Evolutionary conservation across 1,139 yeast genomes (phyloP).

Genomic region (Yamadazyma songkhlaensis): DNA sequence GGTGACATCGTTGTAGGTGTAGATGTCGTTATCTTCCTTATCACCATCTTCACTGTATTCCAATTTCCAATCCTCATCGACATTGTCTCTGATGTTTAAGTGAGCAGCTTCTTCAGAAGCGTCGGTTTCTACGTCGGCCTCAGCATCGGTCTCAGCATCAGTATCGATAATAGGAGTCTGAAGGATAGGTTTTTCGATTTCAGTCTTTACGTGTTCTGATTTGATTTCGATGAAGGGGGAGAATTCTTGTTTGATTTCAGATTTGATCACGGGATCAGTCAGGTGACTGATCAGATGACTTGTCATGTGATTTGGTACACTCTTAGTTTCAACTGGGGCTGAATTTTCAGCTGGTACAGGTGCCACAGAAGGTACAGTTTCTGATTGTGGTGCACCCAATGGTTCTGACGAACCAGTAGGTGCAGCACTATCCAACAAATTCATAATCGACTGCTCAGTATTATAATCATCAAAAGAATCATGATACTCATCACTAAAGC

Average conservation of each 20-base stretch:
- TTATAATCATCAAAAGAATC: conserved; percentile 40
- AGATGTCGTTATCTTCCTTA: conserved; percentile 39
- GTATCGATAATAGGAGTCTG: conserved; percentile 6
- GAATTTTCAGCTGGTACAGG: no score
- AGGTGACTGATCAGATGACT: no score
- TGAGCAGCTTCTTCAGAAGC: no score
- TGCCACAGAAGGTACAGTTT: no score
- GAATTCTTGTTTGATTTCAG: conserved; percentile 6
- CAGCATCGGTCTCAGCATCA: not conserved
- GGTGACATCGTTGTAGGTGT: conserved; percentile 22
- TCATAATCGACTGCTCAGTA: conserved; percentile 45
- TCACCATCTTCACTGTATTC: conserved; percentile 46
- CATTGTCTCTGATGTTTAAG: conserved; percentile 30
- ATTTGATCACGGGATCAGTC: no score
- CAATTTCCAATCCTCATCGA: conserved; percentile 40
- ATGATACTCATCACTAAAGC: conserved; percentile 25
- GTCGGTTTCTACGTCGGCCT: no score
- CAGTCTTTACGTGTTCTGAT: not conserved
- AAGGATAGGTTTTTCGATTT: conserved; percentile 12
- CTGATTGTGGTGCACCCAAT: not conserved
- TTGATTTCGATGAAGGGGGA: not conserved
- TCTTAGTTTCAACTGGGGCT: no score
- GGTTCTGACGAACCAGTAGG: no score
- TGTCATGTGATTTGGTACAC: no score
- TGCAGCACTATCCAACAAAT: no score